A percentile compares a stretch with the other conserved stretches of the same genome.
Conservation (phyloP, 305 asterid species). For the Fraxinus latifolia region DNA sequence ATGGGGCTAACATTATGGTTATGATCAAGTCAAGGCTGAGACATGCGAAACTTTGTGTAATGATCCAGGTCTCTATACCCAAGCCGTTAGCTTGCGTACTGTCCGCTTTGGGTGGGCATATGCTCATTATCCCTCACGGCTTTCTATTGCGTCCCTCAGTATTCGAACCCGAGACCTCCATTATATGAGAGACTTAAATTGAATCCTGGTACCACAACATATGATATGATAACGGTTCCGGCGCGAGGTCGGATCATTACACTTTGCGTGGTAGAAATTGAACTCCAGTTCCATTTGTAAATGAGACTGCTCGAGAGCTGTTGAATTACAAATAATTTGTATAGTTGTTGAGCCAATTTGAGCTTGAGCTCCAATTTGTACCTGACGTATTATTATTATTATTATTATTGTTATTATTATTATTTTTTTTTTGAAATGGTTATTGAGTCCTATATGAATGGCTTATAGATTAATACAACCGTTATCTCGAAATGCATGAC, state of each 20-base stretch:
- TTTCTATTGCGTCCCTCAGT: no score
- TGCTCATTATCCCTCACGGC: no score
- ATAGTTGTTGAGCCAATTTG: neutral
- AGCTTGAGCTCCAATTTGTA: neutral
- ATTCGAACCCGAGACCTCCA: no score
- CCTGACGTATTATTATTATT: neutral
- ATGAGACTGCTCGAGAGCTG: neutral
- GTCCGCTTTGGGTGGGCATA: no score
- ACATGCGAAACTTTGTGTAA: neutral
- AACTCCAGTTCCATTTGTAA: neutral
- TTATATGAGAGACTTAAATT: no score
- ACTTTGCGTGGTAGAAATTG: neutral
- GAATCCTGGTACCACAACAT: no score
- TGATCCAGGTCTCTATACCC: no score
- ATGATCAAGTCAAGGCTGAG: neutral
- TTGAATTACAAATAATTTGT: neutral
- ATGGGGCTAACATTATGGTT: neutral
- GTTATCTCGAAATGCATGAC: neutral
- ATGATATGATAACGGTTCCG: no score
- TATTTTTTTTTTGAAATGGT: neutral
- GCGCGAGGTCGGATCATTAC: no score
- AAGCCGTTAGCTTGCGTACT: no score
- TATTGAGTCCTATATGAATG: neutral
- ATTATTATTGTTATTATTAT: neutral
- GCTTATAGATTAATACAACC: neutral